Evolutionary conservation across 2,329 filamentous ascomycete species (phyloP).

Genomic region (Sclerotinia subarctica): DNA sequence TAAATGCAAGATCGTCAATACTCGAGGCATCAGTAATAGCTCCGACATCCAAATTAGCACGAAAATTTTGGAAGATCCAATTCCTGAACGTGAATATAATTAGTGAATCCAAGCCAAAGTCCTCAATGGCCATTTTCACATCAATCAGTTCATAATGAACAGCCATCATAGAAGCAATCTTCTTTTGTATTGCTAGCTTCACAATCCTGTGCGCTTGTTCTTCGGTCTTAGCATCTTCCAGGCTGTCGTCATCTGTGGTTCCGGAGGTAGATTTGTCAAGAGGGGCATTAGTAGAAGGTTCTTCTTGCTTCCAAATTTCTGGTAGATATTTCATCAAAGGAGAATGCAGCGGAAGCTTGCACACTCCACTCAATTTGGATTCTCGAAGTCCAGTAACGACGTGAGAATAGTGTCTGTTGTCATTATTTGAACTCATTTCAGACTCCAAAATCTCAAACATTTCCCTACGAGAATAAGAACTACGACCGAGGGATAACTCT

Average conservation of each 20-base stretch:
- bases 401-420: background rate
- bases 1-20: background rate
- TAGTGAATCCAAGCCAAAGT: constrained; percentile 8
- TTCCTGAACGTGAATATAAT: constrained; percentile 4
- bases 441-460: background rate
- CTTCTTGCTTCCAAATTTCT: background rate
- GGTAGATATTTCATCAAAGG: background rate
- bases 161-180: background rate
- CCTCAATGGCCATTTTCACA: background rate
- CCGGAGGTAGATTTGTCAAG: background rate
- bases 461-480: background rate
- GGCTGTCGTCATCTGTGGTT: background rate
- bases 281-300: background rate
- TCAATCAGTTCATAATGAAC: background rate
- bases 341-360: background rate
- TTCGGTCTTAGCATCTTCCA: background rate
- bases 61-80: constrained; percentile 4
- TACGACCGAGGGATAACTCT: background rate
- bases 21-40: background rate
- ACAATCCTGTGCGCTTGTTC: background rate
- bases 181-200: background rate
- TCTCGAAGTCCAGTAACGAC: background rate
- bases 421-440: background rate
- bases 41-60: background rate
- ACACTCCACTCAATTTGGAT: background rate